Evolutionary conservation across 2,329 filamentous ascomycete species (phyloP), one percentile per base, ranked within the genome.

Genomic region (Cadophora sp.): DNA sequence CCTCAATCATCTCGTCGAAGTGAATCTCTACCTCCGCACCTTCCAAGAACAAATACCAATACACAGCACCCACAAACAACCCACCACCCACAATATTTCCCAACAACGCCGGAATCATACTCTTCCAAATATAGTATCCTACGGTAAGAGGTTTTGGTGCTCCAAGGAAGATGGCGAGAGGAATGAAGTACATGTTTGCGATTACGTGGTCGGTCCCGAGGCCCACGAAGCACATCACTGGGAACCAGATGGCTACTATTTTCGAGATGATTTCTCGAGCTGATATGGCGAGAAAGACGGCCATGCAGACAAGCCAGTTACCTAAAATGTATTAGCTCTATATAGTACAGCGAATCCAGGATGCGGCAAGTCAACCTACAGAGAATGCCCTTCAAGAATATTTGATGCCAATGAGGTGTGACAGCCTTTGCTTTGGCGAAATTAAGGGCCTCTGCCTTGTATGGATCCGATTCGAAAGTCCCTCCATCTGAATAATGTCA

Each of bases 271-370:
- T 76, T 64, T 87, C 85, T 2, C 83, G 81, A 5, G 82, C 83
- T 66, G 84, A 83, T 3, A 83, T 77, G 1, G 79, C 80, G 9
- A 85, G 77, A 68, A 80, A 87, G 55, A 83, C 82, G 0, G 84
- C 84, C 29, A 87, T 77, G 67, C 84, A 86, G 2, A 88, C 85
- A 0, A 89, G 81, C 85, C 85, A 88, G 76, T 87, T 87, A 72
- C 72, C 74, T 73, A 51, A 26, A 34, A 11, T 34, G 31, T 34
- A 11, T 34, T 5, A 34, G 31, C 31, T 34, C 31, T 11, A 34
- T 34, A 11, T 34, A 6, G 5, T 34, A 34, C 31, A 11, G 11
- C 31, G 5, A 24, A 60, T 16, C 56, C 16, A 51, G 29, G 37
- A 34, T 34, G 3, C 8, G 16, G 37, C 59, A n/a, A 50, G 9